Percentiles rank a stretch among this genome's conserved stretches.
Evolutionary conservation across 768 basidiomycete genomes (phyloP).

Genomic region (Agrocybe pediades): DNA sequence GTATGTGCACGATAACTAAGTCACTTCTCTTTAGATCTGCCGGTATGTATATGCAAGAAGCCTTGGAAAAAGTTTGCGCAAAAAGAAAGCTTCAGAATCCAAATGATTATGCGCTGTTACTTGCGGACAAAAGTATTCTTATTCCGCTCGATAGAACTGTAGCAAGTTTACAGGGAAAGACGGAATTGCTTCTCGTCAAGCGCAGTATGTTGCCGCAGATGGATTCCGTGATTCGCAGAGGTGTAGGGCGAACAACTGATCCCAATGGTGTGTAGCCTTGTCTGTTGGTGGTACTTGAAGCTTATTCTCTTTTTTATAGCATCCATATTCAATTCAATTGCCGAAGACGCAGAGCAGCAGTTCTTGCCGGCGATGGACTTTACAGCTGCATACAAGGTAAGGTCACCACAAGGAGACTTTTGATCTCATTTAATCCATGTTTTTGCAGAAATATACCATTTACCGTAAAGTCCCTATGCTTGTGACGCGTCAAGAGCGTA

Average conservation of each 20-base stretch:
- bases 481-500: constrained; percentile 86
- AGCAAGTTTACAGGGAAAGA: constrained; percentile 88
- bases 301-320: constrained; percentile 47
- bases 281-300: background rate
- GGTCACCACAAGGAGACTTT: constrained; percentile 2
- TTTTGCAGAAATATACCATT: constrained; percentile 79
- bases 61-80: constrained; percentile 80
- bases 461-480: constrained; percentile 95
- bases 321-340: constrained; percentile 90
- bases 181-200: constrained; percentile 81
- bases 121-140: constrained; percentile 69
- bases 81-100: constrained; percentile 67
- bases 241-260: constrained; percentile 76
- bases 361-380: constrained; percentile 72
- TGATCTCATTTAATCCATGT: background rate
- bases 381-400: constrained; percentile 84
- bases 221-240: constrained; percentile 68
- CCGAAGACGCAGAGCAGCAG: constrained; percentile 68
- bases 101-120: constrained; percentile 82
- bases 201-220: constrained; percentile 73
- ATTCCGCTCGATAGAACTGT: constrained; percentile 95
- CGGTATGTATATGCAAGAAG: constrained; percentile 97
- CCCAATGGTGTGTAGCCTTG: constrained; percentile 70
- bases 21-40: constrained; percentile 53
- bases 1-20: background rate